These are phyloP conservation scores for Diaporthe nobilis DNA, from an alignment of 2,329 filamentous ascomycete genomes.

Conservation along the genomic window DNA sequence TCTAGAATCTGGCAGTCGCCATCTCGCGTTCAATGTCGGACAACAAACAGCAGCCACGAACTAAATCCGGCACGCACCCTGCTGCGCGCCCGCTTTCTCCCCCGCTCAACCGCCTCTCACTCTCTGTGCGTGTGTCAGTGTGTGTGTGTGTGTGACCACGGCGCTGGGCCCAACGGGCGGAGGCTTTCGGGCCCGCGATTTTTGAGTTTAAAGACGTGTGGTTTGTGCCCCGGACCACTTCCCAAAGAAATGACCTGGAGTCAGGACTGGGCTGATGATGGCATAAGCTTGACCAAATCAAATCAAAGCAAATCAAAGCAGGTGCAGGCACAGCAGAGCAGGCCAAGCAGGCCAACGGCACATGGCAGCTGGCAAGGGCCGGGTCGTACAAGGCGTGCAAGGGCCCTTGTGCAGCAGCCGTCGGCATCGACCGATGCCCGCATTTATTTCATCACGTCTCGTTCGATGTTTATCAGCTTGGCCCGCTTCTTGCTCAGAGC, in stretches of 20 bases:
- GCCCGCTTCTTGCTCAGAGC: slow-evolving; percentile 37
- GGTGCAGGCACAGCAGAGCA: background rate
- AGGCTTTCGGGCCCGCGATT: background rate
- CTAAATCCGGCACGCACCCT: background rate
- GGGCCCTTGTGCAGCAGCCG: slow-evolving; percentile 25
- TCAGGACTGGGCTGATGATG: slow-evolving; percentile 32
- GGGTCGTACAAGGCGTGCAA: background rate
- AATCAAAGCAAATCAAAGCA: slow-evolving; percentile 19
- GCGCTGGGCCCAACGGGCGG: slow-evolving; percentile 4
- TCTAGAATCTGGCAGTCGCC: slow-evolving; percentile 27
- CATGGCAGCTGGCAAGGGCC: slow-evolving; percentile 26
- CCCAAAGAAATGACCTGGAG: slow-evolving; percentile 29
- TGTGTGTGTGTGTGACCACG: background rate
- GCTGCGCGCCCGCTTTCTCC: background rate
- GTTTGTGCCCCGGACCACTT: slow-evolving; percentile 28
- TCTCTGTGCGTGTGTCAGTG: background rate
- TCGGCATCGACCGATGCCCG: slow-evolving; percentile 44
- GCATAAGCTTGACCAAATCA: slow-evolving; percentile 27
- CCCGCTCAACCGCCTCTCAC: background rate
- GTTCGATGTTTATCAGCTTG: slow-evolving; percentile 39
- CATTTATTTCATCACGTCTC: slow-evolving; percentile 37
- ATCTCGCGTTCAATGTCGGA: slow-evolving; percentile 20
- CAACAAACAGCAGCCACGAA: slow-evolving; percentile 14
- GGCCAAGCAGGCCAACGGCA: slow-evolving; percentile 21
- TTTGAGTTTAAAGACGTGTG: slow-evolving; percentile 19